These are phyloP conservation scores for Monosporascus sp. DNA, from an alignment of 2,329 filamentous ascomycete species.

Conservation along the genomic window DNA sequence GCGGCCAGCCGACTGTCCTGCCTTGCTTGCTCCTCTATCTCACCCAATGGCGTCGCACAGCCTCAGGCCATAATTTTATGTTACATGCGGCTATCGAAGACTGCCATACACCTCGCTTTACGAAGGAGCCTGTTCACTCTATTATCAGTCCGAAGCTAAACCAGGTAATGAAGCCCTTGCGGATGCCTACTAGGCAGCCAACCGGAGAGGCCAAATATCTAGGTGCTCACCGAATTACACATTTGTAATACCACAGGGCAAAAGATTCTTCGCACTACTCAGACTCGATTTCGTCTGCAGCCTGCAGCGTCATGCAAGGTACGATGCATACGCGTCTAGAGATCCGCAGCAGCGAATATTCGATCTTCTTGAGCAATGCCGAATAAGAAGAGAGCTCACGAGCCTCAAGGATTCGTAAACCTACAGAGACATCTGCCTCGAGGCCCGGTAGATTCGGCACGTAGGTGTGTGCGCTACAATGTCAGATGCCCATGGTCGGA, in stretches of 20 bases:
- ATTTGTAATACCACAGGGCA: not conserved
- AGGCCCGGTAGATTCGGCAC: conserved; percentile 14
- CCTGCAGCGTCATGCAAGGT: conserved; percentile 21
- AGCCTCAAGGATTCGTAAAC: conserved; percentile 24
- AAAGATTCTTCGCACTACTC: not conserved
- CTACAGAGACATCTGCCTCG: conserved; percentile 7
- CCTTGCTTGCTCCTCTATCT: not conserved
- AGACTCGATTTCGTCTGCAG: conserved; percentile 9
- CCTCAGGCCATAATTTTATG: not conserved
- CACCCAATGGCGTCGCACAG: not conserved
- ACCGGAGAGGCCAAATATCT: not conserved
- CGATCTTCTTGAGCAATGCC: conserved; percentile 18
- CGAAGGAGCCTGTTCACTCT: too few species aligned
- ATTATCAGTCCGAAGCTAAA: too few species aligned
- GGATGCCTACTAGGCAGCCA: not conserved
- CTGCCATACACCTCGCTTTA: too few species aligned
- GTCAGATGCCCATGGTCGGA: conserved; percentile 23
- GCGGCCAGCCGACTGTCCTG: not conserved
- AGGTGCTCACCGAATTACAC: not conserved
- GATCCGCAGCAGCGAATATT: conserved; percentile 18
- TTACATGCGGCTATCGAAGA: not conserved
- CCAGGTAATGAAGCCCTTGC: not conserved
- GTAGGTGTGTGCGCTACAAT: conserved; percentile 14
- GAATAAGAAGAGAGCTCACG: conserved; percentile 25
- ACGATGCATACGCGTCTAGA: conserved; percentile 21